Evolutionary conservation across 179 eudicot species (phyloP).

Genomic region (Gypsophila paniculata): DNA sequence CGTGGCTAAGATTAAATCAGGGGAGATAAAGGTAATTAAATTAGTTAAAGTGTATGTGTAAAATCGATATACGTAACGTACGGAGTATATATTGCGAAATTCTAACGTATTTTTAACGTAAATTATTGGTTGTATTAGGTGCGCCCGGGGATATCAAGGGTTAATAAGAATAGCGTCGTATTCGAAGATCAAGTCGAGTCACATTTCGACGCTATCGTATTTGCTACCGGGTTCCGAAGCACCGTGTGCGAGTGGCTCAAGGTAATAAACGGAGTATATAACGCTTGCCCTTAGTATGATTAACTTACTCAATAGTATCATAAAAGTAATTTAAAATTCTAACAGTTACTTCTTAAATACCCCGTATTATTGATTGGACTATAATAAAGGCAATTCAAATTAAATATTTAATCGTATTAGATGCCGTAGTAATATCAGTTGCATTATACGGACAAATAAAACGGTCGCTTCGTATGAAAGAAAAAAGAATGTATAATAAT

Average conservation of each 20-base stretch:
- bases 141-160: conserved; percentile 23
- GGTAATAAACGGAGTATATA: conserved; percentile 20
- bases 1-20: conserved; percentile 22
- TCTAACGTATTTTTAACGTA: neutral
- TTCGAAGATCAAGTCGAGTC: conserved; percentile 27
- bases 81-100: neutral
- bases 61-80: too few species aligned
- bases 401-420: too few species aligned
- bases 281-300: too few species aligned
- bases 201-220: conserved; percentile 36
- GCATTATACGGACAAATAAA: too few species aligned
- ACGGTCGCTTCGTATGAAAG: too few species aligned
- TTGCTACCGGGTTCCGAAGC: conserved; percentile 40
- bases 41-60: neutral
- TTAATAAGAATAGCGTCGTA: conserved; percentile 20
- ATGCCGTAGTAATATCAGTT: too few species aligned
- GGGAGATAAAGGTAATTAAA: conserved; percentile 40
- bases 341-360: too few species aligned
- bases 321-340: too few species aligned
- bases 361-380: too few species aligned
- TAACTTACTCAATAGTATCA: too few species aligned
- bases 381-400: too few species aligned
- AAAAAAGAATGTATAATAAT: too few species aligned
- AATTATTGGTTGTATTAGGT: conserved; percentile 21
- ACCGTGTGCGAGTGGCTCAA: conserved; percentile 36